Evolutionary conservation across 2,329 filamentous ascomycete genomes (phyloP).

Genomic region (Blastomyces silverae): DNA sequence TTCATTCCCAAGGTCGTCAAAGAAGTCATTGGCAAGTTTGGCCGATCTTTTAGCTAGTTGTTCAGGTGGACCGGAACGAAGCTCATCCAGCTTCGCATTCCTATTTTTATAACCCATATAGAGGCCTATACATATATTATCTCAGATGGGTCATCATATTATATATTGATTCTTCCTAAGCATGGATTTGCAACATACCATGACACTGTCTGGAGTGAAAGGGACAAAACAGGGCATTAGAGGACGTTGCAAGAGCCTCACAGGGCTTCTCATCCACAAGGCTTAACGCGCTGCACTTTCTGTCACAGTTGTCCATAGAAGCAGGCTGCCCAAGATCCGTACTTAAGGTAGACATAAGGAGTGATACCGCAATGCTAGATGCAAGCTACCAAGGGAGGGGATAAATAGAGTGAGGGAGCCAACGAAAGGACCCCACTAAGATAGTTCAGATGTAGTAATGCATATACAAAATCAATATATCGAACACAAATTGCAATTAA

Average conservation of each 20-base stretch:
- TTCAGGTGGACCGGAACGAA: constrained; percentile 11
- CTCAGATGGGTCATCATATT: neutral
- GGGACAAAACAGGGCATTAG: constrained; percentile 40
- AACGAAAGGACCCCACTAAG: too few relatives aligned
- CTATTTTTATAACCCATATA: constrained; percentile 47
- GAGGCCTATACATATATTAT: constrained; percentile 25
- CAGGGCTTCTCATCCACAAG: constrained; percentile 26
- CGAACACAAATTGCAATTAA: neutral
- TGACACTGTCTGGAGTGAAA: constrained; percentile 41
- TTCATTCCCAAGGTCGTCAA: constrained; percentile 36
- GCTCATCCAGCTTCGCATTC: constrained; percentile 44
- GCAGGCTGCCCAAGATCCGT: neutral
- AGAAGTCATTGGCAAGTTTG: constrained; percentile 38
- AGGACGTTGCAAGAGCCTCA: constrained; percentile 34
- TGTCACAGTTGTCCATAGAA: neutral
- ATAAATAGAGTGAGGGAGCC: neutral
- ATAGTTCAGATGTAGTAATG: neutral
- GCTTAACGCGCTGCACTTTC: constrained; percentile 14
- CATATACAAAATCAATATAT: neutral
- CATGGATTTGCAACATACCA: constrained; percentile 22
- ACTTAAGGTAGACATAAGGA: neutral
- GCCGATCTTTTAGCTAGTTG: constrained; percentile 34
- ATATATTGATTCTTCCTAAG: neutral
- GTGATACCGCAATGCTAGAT: neutral
- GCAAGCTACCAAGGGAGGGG: neutral